These are phyloP conservation scores for Cubamyces lactineus DNA, from an alignment of 768 basidiomycete species.

Conservation along the genomic window DNA sequence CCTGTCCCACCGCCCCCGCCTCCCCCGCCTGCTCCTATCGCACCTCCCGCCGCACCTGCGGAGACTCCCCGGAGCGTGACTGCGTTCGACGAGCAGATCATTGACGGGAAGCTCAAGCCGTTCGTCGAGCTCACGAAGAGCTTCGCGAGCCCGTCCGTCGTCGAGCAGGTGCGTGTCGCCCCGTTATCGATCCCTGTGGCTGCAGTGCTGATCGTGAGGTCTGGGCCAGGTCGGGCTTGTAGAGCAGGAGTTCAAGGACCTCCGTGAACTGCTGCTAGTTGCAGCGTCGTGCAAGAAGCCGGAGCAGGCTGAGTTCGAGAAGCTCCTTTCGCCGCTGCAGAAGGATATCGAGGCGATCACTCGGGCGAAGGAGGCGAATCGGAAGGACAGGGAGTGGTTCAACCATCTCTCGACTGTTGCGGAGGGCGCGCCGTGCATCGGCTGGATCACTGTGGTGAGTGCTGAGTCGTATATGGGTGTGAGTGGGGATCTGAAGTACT, in stretches of 20 bases:
- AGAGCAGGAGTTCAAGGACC: conserved; percentile 63
- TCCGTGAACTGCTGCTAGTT: conserved; percentile 69
- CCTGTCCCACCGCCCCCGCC: conserved; percentile 37
- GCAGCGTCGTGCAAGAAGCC: conserved; percentile 83
- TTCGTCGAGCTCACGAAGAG: conserved; percentile 73
- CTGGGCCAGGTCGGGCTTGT: conserved; percentile 63
- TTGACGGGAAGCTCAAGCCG: conserved; percentile 73
- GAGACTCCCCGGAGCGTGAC: conserved; percentile 61
- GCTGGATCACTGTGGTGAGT: conserved; percentile 86
- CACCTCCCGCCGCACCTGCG: conserved; percentile 41
- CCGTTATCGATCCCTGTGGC: background rate
- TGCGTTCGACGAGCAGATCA: conserved; percentile 74
- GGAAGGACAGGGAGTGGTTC: conserved; percentile 81
- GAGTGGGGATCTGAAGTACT: background rate
- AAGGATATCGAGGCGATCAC: conserved; percentile 73
- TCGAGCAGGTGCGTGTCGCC: conserved; percentile 68
- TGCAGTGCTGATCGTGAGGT: background rate
- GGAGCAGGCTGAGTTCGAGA: conserved; percentile 56
- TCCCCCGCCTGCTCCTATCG: conserved; percentile 42
- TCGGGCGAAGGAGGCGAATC: conserved; percentile 80
- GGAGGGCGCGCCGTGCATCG: conserved; percentile 79
- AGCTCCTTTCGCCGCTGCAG: conserved; percentile 69
- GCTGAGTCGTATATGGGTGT: background rate
- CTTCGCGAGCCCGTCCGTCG: conserved; percentile 68
- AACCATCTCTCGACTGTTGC: conserved; percentile 80